Evolutionary conservation across 495 filamentous ascomycete genomes (phyloP).

Genomic region (Penicillium pancosmium): DNA sequence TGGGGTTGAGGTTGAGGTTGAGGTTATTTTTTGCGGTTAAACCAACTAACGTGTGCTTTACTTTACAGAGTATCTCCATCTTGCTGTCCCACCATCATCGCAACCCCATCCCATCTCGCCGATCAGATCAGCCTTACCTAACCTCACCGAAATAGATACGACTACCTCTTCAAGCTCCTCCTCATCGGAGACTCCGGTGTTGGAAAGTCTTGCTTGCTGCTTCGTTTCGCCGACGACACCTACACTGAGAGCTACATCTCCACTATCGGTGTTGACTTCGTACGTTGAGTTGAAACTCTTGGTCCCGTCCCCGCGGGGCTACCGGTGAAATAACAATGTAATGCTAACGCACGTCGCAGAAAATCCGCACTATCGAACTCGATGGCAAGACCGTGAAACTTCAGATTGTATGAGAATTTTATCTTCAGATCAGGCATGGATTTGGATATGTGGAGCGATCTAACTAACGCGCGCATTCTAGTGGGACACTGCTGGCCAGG

Average conservation of each 20-base stretch:
- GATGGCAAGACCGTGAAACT: conserved; percentile 99
- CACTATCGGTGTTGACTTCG: conserved; percentile 98
- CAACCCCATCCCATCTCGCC: conserved; percentile 14
- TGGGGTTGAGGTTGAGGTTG: background rate
- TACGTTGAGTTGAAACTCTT: conserved; percentile 50
- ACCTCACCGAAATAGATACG: conserved; percentile 76
- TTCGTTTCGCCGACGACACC: conserved; percentile 98
- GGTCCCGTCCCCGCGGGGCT: conserved; percentile 16
- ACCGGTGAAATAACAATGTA: conserved; percentile 3
- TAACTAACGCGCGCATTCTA: conserved; percentile 40
- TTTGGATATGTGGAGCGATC: too few species aligned
- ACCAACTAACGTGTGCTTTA: conserved; percentile 12
- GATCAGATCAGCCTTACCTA: conserved; percentile 28
- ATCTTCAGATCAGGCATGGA: background rate
- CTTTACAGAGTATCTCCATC: conserved; percentile 24
- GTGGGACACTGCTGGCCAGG: conserved; percentile 99
- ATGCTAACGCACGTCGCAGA: conserved; percentile 54
- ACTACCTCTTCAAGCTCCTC: conserved; percentile 99
- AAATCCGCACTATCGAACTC: conserved; percentile 99
- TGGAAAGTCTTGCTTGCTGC: conserved; percentile 97
- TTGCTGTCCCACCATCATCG: conserved; percentile 3
- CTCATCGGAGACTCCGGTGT: conserved; percentile 99
- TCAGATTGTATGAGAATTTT: conserved; percentile 77
- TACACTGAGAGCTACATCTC: conserved; percentile 99
- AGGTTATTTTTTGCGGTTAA: too few species aligned